Conservation (phyloP, 2,329 filamentous ascomycete species). For the Fusarium sterilihyphosum region DNA sequence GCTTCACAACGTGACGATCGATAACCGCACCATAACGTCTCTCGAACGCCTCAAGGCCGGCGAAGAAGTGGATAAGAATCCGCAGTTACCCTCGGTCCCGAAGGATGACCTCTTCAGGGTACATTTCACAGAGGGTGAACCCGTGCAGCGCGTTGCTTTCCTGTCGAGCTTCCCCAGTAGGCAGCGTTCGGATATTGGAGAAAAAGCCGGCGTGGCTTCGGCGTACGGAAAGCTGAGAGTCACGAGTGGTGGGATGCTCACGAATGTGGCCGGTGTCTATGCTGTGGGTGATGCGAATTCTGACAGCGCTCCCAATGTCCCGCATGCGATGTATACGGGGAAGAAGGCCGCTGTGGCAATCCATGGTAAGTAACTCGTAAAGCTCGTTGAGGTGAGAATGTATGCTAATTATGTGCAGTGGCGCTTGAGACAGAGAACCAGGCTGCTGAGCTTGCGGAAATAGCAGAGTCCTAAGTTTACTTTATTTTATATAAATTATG, state of each 20-base stretch:
- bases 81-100: constrained; percentile 54
- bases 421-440: constrained; percentile 55
- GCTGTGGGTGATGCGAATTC: constrained; percentile 69
- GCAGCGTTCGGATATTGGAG: constrained; percentile 60
- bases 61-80: constrained; percentile 48
- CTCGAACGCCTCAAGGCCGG: constrained; percentile 59
- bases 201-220: constrained; percentile 58
- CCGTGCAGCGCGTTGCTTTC: constrained; percentile 61
- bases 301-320: constrained; percentile 68
- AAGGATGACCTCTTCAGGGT: constrained; percentile 67
- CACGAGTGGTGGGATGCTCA: constrained; percentile 56
- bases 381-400: background rate
- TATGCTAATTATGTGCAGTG: constrained; percentile 42
- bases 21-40: constrained; percentile 63
- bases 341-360: constrained; percentile 67
- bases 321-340: constrained; percentile 68
- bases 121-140: constrained; percentile 58
- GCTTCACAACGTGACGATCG: constrained; percentile 61
- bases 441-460: constrained; percentile 45
- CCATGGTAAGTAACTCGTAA: constrained; percentile 57
- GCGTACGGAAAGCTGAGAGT: constrained; percentile 56
- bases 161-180: constrained; percentile 58
- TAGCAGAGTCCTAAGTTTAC: background rate
- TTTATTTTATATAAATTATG: background rate
- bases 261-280: constrained; percentile 64